Evolutionary conservation across 306 rosid species (phyloP).

Genomic region (Vigna nakashimae): DNA sequence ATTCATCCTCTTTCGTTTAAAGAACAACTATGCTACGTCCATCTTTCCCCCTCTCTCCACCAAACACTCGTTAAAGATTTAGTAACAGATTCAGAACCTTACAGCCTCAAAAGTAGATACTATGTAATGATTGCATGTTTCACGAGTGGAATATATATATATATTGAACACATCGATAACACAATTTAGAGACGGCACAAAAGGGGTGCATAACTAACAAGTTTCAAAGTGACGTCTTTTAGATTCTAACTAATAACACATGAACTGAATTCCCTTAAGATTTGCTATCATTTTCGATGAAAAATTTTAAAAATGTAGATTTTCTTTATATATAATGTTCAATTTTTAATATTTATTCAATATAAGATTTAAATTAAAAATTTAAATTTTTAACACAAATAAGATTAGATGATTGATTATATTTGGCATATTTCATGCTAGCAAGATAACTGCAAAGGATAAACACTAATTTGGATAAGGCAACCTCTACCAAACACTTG

Average conservation of each 20-base stretch:
- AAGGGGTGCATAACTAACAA: not conserved
- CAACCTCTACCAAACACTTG: slow-evolving; percentile 8
- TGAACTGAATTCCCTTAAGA: too few relatives aligned
- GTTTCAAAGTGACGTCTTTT: not conserved
- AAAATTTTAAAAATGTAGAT: too few relatives aligned
- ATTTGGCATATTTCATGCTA: not conserved
- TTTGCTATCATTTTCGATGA: too few relatives aligned
- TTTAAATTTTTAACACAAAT: too few relatives aligned
- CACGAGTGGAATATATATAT: not conserved
- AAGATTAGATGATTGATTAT: not conserved
- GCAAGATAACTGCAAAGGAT: not conserved
- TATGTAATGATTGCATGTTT: not conserved
- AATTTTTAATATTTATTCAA: too few relatives aligned
- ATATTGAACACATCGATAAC: not conserved
- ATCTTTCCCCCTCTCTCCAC: too few relatives aligned
- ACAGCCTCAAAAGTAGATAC: not conserved
- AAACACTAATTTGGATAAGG: not conserved
- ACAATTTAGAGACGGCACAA: not conserved
- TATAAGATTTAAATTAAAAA: too few relatives aligned
- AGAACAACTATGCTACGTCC: too few relatives aligned
- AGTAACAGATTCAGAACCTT: not conserved
- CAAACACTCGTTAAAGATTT: too few relatives aligned
- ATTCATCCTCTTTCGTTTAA: too few relatives aligned
- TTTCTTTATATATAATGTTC: too few relatives aligned
- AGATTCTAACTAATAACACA: too few relatives aligned